A percentile compares a stretch with the other conserved stretches of the same genome.
Evolutionary conservation across 768 basidiomycete species (phyloP).

Genomic region (Gymnopilus junonius): DNA sequence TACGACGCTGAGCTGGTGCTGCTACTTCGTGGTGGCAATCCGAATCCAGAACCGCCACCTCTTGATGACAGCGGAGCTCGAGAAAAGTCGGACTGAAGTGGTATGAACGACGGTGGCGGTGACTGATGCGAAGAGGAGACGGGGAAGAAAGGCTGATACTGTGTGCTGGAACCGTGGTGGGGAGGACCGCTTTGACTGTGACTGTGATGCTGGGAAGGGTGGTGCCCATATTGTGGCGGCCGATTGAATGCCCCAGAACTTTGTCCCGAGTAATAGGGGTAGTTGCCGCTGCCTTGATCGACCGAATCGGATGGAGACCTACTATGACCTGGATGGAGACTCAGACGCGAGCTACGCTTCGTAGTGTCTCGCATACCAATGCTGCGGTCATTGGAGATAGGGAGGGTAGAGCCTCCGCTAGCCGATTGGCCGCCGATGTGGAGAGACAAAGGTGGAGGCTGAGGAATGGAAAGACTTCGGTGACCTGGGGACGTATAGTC

Average conservation of each 20-base stretch:
- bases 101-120: slow-evolving; percentile 35
- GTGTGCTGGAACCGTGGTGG: slow-evolving; percentile 22
- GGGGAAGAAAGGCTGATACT: slow-evolving; percentile 33
- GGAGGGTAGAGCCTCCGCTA: slow-evolving; percentile 17
- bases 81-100: slow-evolving; percentile 33
- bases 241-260: slow-evolving; percentile 14
- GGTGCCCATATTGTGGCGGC: slow-evolving; percentile 7
- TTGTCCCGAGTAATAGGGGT: slow-evolving; percentile 15
- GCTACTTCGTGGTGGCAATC: slow-evolving; percentile 11
- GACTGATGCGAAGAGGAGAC: slow-evolving; percentile 23
- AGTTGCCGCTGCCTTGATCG: slow-evolving; percentile 16
- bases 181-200: slow-evolving; percentile 18
- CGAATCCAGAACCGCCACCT: slow-evolving; percentile 15
- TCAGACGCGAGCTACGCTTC: slow-evolving; percentile 10
- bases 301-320: slow-evolving; percentile 23
- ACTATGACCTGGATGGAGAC: slow-evolving; percentile 16
- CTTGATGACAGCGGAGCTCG: slow-evolving; percentile 13
- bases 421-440: slow-evolving; percentile 25
- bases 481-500: slow-evolving; percentile 26
- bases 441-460: slow-evolving; percentile 32
- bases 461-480: slow-evolving; percentile 32
- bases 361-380: slow-evolving; percentile 13
- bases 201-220: slow-evolving; percentile 11
- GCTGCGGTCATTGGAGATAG: slow-evolving; percentile 13
- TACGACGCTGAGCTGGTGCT: slow-evolving; percentile 13